Base-by-base conservation (phyloP, 441 rosid species). In the Populus hybrid region DNA sequence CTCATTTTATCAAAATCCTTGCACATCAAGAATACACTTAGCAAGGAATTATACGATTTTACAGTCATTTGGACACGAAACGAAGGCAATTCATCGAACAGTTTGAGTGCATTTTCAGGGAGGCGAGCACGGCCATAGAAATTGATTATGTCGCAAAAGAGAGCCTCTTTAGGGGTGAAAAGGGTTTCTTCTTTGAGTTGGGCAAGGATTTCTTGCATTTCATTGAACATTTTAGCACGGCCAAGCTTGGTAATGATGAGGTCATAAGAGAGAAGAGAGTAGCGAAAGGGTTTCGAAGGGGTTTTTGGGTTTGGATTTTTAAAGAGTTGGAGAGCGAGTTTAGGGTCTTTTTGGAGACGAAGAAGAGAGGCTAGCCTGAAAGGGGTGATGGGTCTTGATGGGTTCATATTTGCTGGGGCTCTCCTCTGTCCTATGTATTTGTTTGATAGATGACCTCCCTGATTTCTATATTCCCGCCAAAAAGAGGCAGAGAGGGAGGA, bases 211-310 rank as follows among this genome's bases (percentile, higher is more conserved):
- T 82, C 66, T 30, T 87, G 88, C 81, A 95, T 87, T 82, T 95
- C 92, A 3, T 87, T 69, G 73, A 90, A 92, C 95, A 90, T 87
- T 82, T 87, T 92, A 81, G 91, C 92, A 9, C 89, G 80, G 24
- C 94, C 94, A 10, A 95, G 97, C 84, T 90, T 95, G 68, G 88
- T 82, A 81, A 93, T 86, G 80, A 89, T 87, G 87, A 93, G 81
- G 72, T 95, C 99, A 76, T 93, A 93, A 80, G 89, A 88, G 64
- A 81, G 92, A 72, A 86, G 90, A 35, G 91, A 89, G 85, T 87
- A 80, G 67, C 84, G 87, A 69, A 92, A 86, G 34, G 90, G 85
- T 70, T 84, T 80, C 1, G 34, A 12, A 16, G 76, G n/a, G 18
- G 34, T 40, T 50, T 80, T 75, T 42, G 90, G 91, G 77, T 86